These are phyloP conservation scores for Rosa persica DNA, from an alignment of 306 rosid genomes.

Conservation along the genomic window DNA sequence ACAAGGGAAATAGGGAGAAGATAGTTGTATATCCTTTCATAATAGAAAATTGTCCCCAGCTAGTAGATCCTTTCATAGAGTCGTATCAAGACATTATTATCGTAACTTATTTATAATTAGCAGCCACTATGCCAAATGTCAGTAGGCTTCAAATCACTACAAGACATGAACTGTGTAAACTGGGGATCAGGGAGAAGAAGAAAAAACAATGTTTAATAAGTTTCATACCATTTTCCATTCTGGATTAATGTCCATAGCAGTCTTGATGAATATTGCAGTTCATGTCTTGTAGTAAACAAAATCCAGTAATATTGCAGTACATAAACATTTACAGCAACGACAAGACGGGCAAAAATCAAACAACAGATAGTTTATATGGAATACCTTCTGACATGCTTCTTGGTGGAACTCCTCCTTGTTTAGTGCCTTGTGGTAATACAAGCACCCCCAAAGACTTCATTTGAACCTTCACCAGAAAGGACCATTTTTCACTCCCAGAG, in stretches of 20 bases:
- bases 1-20: background rate
- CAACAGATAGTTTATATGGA: background rate
- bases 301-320: conserved; percentile 13
- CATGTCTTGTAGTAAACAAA: too few species aligned
- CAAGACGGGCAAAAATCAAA: conserved; percentile 5
- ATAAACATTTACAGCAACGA: conserved; percentile 6
- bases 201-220: background rate
- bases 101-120: too few species aligned
- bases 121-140: background rate
- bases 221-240: conserved; percentile 79
- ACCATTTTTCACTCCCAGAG: conserved; percentile 99
- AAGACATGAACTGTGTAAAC: background rate
- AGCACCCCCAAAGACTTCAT: conserved; percentile 96
- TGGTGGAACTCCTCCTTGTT: conserved; percentile 82
- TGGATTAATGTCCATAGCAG: conserved; percentile 81
- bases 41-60: background rate
- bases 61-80: too few species aligned
- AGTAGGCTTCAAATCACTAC: background rate
- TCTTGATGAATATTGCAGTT: conserved; percentile 63
- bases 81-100: too few species aligned
- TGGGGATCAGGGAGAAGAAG: background rate
- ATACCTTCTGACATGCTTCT: conserved; percentile 93
- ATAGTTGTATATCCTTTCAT: background rate
- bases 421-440: conserved; percentile 96
- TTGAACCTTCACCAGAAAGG: conserved; percentile 97